Base-by-base conservation (phyloP, 805 yeast genomes). In the Kuraishia ogatae region DNA sequence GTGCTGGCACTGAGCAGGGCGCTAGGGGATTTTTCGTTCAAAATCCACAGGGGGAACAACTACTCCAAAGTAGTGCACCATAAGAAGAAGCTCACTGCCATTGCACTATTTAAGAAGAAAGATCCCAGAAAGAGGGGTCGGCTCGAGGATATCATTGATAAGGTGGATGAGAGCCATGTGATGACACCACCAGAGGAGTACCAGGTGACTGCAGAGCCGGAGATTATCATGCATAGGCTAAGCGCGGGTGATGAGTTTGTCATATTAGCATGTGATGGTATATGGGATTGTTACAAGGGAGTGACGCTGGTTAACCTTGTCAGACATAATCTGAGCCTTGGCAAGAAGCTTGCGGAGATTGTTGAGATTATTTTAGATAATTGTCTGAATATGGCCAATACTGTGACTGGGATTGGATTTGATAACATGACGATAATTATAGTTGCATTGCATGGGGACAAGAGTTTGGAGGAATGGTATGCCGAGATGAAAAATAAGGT, bases 401-500 rank as follows among this genome's bases (percentile, higher is more conserved):
- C 85, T 39, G 75, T 79, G 29, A 87, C 93, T 0, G 94, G 94
- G 1, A 80, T 86, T 24, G 96, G 96, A 0, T 87, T 85, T 61
- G 96, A 87, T 66, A 87, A 87, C 63, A 87, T 87, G 93, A 86
- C 92, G 0, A 71, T 85, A 20, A 76, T 85, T n/a, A 78, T 87
- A 5, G 76, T 87, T 8, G 87, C 87, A 1, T 64, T 85, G 43
- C 89, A 85, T 62, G 73, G 74, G 39, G 64, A 64, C 4, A 68
- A 64, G 51, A 64, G 73, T 1, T 63, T 85, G 48, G 79, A 79
- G 22, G 76, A 75, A 20, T 87, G 94, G 94, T 78, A 82, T 60
- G 66, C 67, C 2, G 65, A 69, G 56, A 81, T 85, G 76, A 82
- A 78, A 53, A 64, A 62, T 51, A 68, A 62, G 55, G 61, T 71